phyloP scores from a whole-genome alignment of 305 asterid genomes.

The Fraxinus angustifolia region DNA sequence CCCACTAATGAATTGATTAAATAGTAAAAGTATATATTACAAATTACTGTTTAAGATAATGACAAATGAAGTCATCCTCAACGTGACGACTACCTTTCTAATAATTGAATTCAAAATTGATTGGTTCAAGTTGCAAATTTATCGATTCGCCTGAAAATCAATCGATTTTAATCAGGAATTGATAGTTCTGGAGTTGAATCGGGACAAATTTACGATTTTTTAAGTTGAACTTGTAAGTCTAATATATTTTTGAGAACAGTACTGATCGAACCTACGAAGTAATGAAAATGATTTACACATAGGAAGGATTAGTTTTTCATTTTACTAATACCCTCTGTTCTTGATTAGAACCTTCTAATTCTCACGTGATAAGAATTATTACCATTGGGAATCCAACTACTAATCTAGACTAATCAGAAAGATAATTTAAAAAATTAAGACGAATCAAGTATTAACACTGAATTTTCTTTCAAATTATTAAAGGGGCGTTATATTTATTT shows the following conservation, averaged over 20 bases:
- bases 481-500: no score
- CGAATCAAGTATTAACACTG: background rate
- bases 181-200: background rate
- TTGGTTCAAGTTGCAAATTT: background rate
- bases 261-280: background rate
- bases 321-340: background rate
- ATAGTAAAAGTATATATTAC: background rate
- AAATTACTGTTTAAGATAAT: background rate
- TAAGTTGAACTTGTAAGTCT: background rate
- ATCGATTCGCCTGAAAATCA: background rate
- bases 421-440: background rate
- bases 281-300: background rate
- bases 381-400: background rate
- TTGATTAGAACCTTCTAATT: background rate
- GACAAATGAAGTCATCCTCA: background rate
- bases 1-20: constrained; percentile 38
- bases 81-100: background rate
- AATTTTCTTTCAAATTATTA: background rate
- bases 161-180: background rate
- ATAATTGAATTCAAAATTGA: background rate
- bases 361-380: background rate
- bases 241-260: background rate
- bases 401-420: background rate
- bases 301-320: background rate
- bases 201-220: background rate